phyloP scores from a whole-genome alignment of 1,139 yeast species.

The Saccharomyces hybrid region DNA sequence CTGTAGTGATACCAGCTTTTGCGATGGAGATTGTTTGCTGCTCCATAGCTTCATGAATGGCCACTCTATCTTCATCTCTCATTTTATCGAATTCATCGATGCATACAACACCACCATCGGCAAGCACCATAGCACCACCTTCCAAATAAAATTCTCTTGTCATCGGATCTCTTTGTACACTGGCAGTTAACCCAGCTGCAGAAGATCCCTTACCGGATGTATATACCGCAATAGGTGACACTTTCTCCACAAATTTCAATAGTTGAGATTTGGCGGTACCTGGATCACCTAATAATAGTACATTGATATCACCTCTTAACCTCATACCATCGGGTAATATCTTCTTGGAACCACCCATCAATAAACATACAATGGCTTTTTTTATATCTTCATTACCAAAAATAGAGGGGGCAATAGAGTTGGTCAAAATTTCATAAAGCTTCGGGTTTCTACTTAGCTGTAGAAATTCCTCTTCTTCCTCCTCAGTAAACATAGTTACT shows the following conservation, averaged over 20 bases:
- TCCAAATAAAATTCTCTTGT: slow-evolving; percentile 90
- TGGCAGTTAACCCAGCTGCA: slow-evolving; percentile 98
- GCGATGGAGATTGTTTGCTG: slow-evolving; percentile 99
- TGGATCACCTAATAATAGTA: slow-evolving; percentile 89
- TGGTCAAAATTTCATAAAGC: slow-evolving; percentile 75
- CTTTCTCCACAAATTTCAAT: slow-evolving; percentile 88
- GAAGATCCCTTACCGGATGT: slow-evolving; percentile 99
- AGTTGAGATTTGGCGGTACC: slow-evolving; percentile 98
- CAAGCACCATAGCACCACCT: slow-evolving; percentile 99
- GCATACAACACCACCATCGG: slow-evolving; percentile 98
- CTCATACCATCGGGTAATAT: slow-evolving; percentile 93
- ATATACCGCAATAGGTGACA: slow-evolving; percentile 88
- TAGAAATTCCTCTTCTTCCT: slow-evolving; percentile 87
- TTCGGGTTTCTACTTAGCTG: slow-evolving; percentile 75
- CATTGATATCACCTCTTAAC: slow-evolving; percentile 94
- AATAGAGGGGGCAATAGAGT: slow-evolving; percentile 92
- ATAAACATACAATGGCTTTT: slow-evolving; percentile 82
- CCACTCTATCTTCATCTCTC: slow-evolving; percentile 98
- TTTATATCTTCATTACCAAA: slow-evolving; percentile 91
- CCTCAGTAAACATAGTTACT: slow-evolving; percentile 61
- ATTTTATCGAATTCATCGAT: slow-evolving; percentile 98
- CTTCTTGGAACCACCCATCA: slow-evolving; percentile 93
- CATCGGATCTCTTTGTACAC: slow-evolving; percentile 84
- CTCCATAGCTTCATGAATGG: slow-evolving; percentile 99
- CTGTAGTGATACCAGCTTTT: slow-evolving; percentile 96